Conservation (phyloP, 2,329 filamentous ascomycete species). For the Huntiella omanensis region DNA sequence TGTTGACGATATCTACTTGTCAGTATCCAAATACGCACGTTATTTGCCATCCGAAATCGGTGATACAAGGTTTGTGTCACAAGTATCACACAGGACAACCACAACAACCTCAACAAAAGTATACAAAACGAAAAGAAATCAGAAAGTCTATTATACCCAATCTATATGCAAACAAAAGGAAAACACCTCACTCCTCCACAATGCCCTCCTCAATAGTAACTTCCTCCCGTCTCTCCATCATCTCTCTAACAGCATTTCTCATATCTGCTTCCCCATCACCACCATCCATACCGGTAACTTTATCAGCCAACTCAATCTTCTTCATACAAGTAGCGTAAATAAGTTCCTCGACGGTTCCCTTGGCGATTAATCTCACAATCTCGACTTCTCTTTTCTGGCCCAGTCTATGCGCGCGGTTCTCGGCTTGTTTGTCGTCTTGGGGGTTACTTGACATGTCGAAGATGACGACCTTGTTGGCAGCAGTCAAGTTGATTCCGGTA, state of each 20-base stretch:
- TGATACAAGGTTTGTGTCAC: too few species aligned
- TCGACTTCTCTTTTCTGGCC: slow-evolving; percentile 84
- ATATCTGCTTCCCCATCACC: slow-evolving; percentile 25
- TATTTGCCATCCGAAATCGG: too few species aligned
- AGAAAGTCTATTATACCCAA: too few species aligned
- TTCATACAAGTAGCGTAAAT: slow-evolving; percentile 82
- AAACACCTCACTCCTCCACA: too few species aligned
- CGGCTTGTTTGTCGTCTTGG: slow-evolving; percentile 93
- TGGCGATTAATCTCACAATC: slow-evolving; percentile 66
- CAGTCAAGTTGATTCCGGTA: slow-evolving; percentile 90
- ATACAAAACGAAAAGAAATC: too few species aligned
- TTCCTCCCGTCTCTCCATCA: slow-evolving; percentile 2
- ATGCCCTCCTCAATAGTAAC: neutral
- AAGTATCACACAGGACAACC: too few species aligned
- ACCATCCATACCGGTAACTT: slow-evolving; percentile 41
- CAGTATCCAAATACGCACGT: too few species aligned
- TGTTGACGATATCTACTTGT: too few species aligned
- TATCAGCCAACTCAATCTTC: slow-evolving; percentile 70
- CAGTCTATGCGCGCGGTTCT: slow-evolving; percentile 89
- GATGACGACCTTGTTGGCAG: slow-evolving; percentile 93
- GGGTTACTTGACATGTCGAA: slow-evolving; percentile 97
- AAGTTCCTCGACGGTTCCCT: slow-evolving; percentile 75
- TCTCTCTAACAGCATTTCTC: slow-evolving; percentile 7
- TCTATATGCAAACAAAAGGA: too few species aligned
- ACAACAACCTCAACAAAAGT: too few species aligned